phyloP scores from a whole-genome alignment of 441 rosid species.

The Erysimum cheiri region DNA sequence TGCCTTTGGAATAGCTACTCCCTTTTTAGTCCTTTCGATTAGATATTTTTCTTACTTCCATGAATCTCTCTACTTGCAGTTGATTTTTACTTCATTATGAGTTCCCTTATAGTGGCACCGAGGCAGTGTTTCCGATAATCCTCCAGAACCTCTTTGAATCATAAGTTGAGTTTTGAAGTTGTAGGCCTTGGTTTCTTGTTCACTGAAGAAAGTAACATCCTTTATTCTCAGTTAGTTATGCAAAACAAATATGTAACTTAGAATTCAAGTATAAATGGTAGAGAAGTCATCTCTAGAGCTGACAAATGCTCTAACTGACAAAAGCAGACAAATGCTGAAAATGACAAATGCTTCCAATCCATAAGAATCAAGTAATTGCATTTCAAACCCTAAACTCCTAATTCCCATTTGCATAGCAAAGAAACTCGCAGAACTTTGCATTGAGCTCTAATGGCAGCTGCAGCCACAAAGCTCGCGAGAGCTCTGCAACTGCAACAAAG shows the following conservation, averaged over 20 bases:
- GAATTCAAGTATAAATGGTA: neutral
- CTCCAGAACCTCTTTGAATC: slow-evolving; percentile 24
- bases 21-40: slow-evolving; percentile 17
- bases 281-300: neutral
- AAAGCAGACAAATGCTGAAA: too few species aligned
- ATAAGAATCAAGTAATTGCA: neutral
- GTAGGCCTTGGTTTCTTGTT: slow-evolving; percentile 4
- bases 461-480: slow-evolving; percentile 29
- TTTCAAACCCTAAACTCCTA: neutral
- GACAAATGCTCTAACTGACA: too few species aligned
- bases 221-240: slow-evolving; percentile 9
- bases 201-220: slow-evolving; percentile 13
- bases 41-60: slow-evolving; percentile 17
- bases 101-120: slow-evolving; percentile 26
- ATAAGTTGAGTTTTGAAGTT: slow-evolving; percentile 20
- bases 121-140: slow-evolving; percentile 22
- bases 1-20: slow-evolving; percentile 28
- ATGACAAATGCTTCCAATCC: too few species aligned
- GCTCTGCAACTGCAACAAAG: slow-evolving; percentile 44
- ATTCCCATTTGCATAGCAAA: neutral
- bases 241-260: slow-evolving; percentile 3
- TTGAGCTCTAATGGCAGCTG: slow-evolving; percentile 37
- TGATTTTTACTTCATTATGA: neutral
- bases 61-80: slow-evolving; percentile 26
- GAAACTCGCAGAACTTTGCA: neutral